Conservation (phyloP, 768 basidiomycete species). For the Rhodotorula kratochvilovae region DNA sequence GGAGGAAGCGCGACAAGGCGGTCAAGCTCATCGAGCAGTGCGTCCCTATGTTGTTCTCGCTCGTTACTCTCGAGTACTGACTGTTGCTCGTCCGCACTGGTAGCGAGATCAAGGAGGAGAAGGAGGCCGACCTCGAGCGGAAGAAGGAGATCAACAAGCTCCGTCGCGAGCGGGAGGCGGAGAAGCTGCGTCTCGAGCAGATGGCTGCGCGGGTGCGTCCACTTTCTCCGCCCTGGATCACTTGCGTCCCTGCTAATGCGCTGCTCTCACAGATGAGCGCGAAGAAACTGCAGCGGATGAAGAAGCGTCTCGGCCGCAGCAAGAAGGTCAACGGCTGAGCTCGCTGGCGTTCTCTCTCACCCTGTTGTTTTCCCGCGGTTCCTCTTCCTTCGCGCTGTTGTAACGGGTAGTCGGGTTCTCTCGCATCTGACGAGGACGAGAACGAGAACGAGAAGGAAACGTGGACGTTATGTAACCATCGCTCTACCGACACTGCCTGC, state of each 20-base stretch:
- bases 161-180: conserved; percentile 35
- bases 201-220: conserved; percentile 35
- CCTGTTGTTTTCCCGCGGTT: background rate
- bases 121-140: conserved; percentile 30
- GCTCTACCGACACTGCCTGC: too few species aligned
- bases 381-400: background rate
- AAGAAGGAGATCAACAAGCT: conserved; percentile 33
- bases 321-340: conserved; percentile 39
- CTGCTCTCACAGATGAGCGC: conserved; percentile 38
- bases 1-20: conserved; percentile 30
- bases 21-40: conserved; percentile 41
- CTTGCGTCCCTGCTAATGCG: background rate
- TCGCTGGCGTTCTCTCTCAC: background rate
- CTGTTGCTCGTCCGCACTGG: background rate
- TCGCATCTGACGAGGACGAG: too few species aligned
- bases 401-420: background rate
- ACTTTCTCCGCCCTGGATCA: too few species aligned
- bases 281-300: conserved; percentile 43
- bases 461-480: too few species aligned
- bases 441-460: too few species aligned
- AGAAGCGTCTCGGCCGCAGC: conserved; percentile 43
- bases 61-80: background rate
- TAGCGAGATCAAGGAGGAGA: conserved; percentile 42
- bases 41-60: background rate
- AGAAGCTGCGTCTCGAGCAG: conserved; percentile 41